Percentiles rank a stretch among this genome's conserved stretches.
These are phyloP conservation scores for Schwanniomyces polymorphus DNA, from an alignment of 805 yeast genomes.

Conservation along the genomic window DNA sequence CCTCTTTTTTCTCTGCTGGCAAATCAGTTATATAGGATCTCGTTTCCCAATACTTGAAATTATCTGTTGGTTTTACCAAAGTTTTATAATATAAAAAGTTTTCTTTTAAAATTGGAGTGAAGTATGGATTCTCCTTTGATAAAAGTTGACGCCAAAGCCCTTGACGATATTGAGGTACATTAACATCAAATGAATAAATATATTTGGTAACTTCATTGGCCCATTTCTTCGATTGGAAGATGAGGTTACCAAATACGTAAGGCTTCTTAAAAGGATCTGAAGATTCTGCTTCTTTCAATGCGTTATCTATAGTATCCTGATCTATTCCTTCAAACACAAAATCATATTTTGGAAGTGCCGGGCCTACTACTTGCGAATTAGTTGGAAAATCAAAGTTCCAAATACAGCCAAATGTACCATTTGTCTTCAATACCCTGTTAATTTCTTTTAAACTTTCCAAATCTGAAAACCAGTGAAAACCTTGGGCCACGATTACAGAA, in stretches of 20 bases:
- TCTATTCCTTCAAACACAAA: neutral
- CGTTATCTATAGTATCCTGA: neutral
- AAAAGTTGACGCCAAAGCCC: slow-evolving; percentile 46
- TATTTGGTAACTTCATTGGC: slow-evolving; percentile 31
- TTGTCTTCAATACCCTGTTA: slow-evolving; percentile 46
- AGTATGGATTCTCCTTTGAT: slow-evolving; percentile 22
- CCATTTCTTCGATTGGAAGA: slow-evolving; percentile 32
- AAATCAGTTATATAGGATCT: slow-evolving; percentile 54
- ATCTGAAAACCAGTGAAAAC: slow-evolving; percentile 69
- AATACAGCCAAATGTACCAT: slow-evolving; percentile 52
- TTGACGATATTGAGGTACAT: slow-evolving; percentile 58
- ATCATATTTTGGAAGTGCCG: slow-evolving; percentile 1
- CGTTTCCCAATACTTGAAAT: slow-evolving; percentile 54
- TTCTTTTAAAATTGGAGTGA: slow-evolving; percentile 35
- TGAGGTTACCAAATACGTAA: slow-evolving; percentile 6
- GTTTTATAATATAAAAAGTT: slow-evolving; percentile 26
- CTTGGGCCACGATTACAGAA: slow-evolving; percentile 57
- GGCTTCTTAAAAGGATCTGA: neutral
- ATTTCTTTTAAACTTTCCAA: slow-evolving; percentile 47
- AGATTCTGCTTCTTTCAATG: neutral
- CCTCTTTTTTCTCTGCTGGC: slow-evolving; percentile 31
- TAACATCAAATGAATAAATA: slow-evolving; percentile 34
- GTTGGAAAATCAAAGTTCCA: slow-evolving; percentile 54
- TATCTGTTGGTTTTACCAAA: slow-evolving; percentile 28
- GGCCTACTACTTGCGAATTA: slow-evolving; percentile 8